Evolutionary conservation across 495 filamentous ascomycete species (phyloP).

Genomic region (Sordaria brevicollis): DNA sequence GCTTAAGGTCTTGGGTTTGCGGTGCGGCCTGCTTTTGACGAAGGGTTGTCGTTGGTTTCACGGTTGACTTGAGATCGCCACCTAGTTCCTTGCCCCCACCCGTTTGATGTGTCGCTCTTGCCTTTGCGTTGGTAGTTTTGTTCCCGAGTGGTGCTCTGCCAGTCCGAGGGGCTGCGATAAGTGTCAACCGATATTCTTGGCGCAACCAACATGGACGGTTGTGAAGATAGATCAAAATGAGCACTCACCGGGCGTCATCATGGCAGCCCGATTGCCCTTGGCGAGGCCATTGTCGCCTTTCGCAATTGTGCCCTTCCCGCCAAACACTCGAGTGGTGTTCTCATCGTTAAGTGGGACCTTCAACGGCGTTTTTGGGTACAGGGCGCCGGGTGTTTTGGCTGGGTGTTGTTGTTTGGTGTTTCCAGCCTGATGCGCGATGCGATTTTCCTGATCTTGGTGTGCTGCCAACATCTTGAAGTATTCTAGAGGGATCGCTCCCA

Average conservation of each 20-base stretch:
- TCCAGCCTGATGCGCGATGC: conserved; percentile 63
- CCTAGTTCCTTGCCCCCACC: conserved; percentile 30
- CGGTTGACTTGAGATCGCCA: conserved; percentile 30
- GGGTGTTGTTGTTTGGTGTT: conserved; percentile 64
- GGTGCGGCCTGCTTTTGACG: conserved; percentile 30
- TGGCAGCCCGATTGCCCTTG: conserved; percentile 29
- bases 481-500: not conserved
- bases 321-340: conserved; percentile 53
- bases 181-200: conserved; percentile 16
- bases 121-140: conserved; percentile 95
- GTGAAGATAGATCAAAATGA: not conserved
- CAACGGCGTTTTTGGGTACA: conserved; percentile 74
- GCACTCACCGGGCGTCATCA: conserved; percentile 57
- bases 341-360: conserved; percentile 81
- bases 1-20: conserved; percentile 34
- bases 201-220: conserved; percentile 42
- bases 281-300: conserved; percentile 44
- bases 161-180: conserved; percentile 47
- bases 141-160: conserved; percentile 69
- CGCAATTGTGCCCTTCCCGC: conserved; percentile 52
- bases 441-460: conserved; percentile 79
- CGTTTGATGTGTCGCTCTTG: conserved; percentile 52
- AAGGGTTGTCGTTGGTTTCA: conserved; percentile 23
- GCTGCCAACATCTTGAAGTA: conserved; percentile 56
- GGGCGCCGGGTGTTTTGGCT: conserved; percentile 70